These are phyloP conservation scores for Oryza punctata DNA, from an alignment of 176 grass and related monocot species.

Conservation along the genomic window DNA sequence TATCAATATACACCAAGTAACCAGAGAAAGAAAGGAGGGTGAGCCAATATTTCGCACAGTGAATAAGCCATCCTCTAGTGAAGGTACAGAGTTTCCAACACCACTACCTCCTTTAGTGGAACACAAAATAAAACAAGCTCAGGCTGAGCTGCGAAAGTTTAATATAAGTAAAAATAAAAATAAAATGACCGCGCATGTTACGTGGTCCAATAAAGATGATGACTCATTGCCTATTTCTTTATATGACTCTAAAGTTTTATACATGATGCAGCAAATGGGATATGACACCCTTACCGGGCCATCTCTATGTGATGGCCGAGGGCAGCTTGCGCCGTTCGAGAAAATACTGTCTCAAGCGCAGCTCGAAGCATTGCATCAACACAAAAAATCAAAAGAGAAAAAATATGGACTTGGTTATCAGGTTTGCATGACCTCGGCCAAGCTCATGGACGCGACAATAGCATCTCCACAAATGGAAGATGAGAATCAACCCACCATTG, in stretches of 20 bases:
- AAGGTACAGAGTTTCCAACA: neutral
- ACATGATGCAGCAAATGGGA: neutral
- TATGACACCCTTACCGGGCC: neutral
- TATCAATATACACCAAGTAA: neutral
- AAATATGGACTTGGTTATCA: neutral
- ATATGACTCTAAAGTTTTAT: neutral
- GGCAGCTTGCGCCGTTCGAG: neutral
- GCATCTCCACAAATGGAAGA: constrained; percentile 7
- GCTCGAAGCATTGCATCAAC: neutral
- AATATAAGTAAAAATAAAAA: too few relatives aligned
- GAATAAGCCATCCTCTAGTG: neutral
- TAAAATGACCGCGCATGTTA: neutral
- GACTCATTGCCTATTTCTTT: neutral
- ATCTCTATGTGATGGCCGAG: neutral
- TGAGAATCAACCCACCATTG: neutral
- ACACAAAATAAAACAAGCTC: neutral
- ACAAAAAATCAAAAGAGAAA: neutral
- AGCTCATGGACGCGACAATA: too few relatives aligned
- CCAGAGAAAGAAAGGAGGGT: neutral
- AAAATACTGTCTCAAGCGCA: neutral
- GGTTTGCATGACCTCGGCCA: too few relatives aligned
- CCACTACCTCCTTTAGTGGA: neutral
- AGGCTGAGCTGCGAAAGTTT: neutral
- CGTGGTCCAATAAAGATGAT: neutral
- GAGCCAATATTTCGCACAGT: neutral